These are phyloP conservation scores for Nitzschia sp. DNA, from an alignment of 108 stramenopile species.

Conservation along the genomic window DNA sequence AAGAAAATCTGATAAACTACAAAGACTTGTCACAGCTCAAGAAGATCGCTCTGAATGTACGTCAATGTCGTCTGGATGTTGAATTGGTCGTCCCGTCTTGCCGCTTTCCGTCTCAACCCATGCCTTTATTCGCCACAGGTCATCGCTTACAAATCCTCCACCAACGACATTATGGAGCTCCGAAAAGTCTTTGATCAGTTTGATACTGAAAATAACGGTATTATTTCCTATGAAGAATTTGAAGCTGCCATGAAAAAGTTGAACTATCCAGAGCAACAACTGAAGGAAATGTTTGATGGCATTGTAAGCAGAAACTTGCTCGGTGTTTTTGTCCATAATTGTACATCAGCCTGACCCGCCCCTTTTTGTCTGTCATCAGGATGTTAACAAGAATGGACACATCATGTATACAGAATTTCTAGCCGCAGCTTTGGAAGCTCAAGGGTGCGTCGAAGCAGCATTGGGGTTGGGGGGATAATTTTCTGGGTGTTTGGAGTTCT, in stretches of 20 bases:
- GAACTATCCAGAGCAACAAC: constrained; percentile 44
- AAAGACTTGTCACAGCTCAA: constrained; percentile 51
- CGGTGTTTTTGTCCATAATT: too few species aligned
- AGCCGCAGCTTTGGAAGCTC: constrained; percentile 53
- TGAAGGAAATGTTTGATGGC: constrained; percentile 45
- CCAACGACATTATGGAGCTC: constrained; percentile 74
- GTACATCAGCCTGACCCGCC: too few species aligned
- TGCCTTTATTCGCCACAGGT: too few species aligned
- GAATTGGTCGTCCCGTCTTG: too few species aligned
- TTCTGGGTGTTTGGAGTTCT: background rate
- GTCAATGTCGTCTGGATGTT: background rate
- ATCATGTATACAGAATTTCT: constrained; percentile 85
- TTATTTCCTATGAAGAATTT: constrained; percentile 61
- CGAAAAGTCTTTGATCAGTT: constrained; percentile 73
- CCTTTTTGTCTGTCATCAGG: too few species aligned
- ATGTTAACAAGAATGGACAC: constrained; percentile 65
- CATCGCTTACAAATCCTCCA: constrained; percentile 60
- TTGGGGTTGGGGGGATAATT: constrained; percentile 36
- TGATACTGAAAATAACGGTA: constrained; percentile 66
- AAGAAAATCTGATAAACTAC: constrained; percentile 42
- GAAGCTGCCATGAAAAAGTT: constrained; percentile 29
- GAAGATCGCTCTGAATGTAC: constrained; percentile 46
- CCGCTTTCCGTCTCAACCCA: too few species aligned
- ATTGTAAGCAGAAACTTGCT: constrained; percentile 31
- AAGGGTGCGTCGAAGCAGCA: constrained; percentile 47